A percentile compares a stretch with the other conserved stretches of the same genome.
Conservation (phyloP, 169 alveolate genomes). For the Cytauxzoon felis region DNA sequence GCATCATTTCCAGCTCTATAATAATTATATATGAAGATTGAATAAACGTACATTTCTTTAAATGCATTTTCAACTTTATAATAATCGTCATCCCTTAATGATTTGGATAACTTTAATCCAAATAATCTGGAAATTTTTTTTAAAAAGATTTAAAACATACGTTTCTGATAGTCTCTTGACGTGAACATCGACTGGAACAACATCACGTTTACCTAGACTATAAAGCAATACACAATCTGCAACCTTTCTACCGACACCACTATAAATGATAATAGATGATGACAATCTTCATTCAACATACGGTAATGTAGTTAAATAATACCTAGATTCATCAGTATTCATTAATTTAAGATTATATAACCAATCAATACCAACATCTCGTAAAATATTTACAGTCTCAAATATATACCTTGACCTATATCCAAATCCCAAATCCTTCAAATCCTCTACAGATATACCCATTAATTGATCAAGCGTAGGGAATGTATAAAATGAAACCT, state of each 20-base stretch:
- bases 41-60: conserved; percentile 17
- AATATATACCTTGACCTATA: conserved; percentile 62
- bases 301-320: conserved; percentile 20
- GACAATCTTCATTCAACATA: background rate
- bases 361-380: conserved; percentile 49
- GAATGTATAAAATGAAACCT: conserved; percentile 51
- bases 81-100: conserved; percentile 14
- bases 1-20: conserved; percentile 42
- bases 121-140: conserved; percentile 4
- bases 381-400: conserved; percentile 50
- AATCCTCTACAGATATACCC: conserved; percentile 23
- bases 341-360: conserved; percentile 36
- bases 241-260: conserved; percentile 90
- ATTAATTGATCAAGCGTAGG: conserved; percentile 57
- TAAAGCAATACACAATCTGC: conserved; percentile 88
- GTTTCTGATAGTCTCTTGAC: conserved; percentile 52
- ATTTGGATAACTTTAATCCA: conserved; percentile 7
- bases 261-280: conserved; percentile 36
- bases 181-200: conserved; percentile 90
- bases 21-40: background rate
- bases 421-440: conserved; percentile 64
- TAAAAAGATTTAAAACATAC: background rate
- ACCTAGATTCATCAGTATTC: conserved; percentile 9
- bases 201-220: conserved; percentile 74
- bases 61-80: conserved; percentile 9